Base-by-base conservation (phyloP, 1,284 basidiomycete species). In the Ceratobasidium sp. region DNA sequence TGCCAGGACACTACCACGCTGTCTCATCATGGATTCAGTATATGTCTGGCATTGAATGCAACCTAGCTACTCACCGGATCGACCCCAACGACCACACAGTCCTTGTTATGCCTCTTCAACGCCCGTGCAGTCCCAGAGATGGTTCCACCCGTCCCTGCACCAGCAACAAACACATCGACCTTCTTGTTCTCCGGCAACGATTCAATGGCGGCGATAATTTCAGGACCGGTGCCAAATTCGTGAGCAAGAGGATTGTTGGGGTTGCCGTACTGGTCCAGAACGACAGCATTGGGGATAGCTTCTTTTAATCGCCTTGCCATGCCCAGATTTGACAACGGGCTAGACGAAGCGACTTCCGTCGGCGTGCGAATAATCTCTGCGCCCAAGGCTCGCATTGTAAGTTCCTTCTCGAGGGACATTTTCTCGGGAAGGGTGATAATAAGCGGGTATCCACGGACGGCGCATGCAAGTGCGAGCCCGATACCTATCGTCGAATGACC, bases 391-490 rank as follows among this genome's bases (percentile, higher is more conserved):
- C 93, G 90, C 58, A 99, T 86, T 49, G 94, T 89, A 11, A 94
- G 94, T 84, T 97, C 95, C 83, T 99, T 99, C 84, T 99, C 96
- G 75, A 91, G 83, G 3, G 93, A 95, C 97, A 98, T 99, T 85
- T 98, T 99, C 81, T 96, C 91, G 62, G 96, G 97, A 81, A 98
- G 85, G 74, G 95, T 96, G 82, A 99, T 99, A 81, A 99, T 96
- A 83, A 90, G 91, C 43, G 90, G 88, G 87, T 93, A 94, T 84
- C 92, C 92, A 92, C 93, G 89, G 88, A 96, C 90, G 29, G 96
- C 95, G 79, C 94, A 95, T 0, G 94, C 91, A 84, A 98, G 88
- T 6, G 95, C 95, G 6, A 98, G 85, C 0, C 95, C 96, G 77
- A 98, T 96, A 5, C 95, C 95, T 92, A 79, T 39, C 29, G 31